phyloP scores from a whole-genome alignment of 768 basidiomycete species.

The Phaeotremella fagi region DNA sequence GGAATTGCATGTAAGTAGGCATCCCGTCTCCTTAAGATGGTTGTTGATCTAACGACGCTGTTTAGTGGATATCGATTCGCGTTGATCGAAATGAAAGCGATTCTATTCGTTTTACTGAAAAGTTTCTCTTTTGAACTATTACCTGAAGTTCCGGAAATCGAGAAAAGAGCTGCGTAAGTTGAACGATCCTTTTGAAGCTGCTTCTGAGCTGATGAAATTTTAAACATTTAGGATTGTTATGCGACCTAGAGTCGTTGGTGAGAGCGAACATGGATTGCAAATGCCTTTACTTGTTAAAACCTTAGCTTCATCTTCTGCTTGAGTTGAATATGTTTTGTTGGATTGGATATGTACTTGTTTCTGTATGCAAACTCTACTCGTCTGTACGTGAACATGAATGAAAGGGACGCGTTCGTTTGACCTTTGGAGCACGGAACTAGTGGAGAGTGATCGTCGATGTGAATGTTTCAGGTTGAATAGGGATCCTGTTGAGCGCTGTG shows the following conservation, averaged over 20 bases:
- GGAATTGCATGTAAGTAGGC: slow-evolving; percentile 32
- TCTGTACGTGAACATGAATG: too few relatives aligned
- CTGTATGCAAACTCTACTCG: too few relatives aligned
- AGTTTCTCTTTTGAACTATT: slow-evolving; percentile 43
- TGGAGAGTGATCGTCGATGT: too few relatives aligned
- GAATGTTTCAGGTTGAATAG: too few relatives aligned
- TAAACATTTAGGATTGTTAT: slow-evolving; percentile 36
- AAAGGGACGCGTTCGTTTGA: too few relatives aligned
- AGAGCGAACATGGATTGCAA: slow-evolving; percentile 44
- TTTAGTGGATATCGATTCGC: slow-evolving; percentile 47
- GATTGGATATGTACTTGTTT: background rate
- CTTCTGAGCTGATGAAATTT: background rate
- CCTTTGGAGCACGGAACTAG: too few relatives aligned
- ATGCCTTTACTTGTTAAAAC: slow-evolving; percentile 43
- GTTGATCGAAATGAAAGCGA: slow-evolving; percentile 46
- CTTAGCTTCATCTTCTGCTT: background rate
- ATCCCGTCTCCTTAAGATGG: background rate
- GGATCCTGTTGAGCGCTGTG: too few relatives aligned
- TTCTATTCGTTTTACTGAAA: slow-evolving; percentile 46
- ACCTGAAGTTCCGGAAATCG: slow-evolving; percentile 35
- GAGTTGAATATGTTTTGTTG: background rate
- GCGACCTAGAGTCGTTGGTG: slow-evolving; percentile 33
- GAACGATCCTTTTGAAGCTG: too few relatives aligned
- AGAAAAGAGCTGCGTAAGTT: slow-evolving; percentile 44
- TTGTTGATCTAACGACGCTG: background rate